Evolutionary conservation across 2,329 filamentous ascomycete genomes (phyloP), one percentile per base, ranked within the genome.

Genomic region (Dactylellina cionopaga): DNA sequence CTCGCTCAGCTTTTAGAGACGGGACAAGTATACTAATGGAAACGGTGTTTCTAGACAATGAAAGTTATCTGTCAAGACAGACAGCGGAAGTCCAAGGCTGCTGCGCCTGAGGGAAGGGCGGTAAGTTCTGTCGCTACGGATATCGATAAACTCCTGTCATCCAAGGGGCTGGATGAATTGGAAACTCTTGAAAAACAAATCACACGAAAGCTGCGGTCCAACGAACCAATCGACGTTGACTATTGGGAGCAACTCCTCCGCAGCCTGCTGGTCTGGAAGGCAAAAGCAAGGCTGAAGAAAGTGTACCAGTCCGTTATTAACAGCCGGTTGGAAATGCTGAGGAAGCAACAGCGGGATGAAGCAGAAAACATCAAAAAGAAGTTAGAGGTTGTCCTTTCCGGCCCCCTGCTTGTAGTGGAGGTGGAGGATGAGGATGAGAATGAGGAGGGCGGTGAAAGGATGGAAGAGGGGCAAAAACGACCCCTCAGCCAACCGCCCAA

Each of bases 221-320:
- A 96, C 78, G 93, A 97, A 78, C 89, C 91, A 7, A 94, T 99
- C 75, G 95, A 99, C 80, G 92, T 91, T 1, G 95, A 99, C 81
- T 99, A 98, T 80, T 99, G 95, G 95, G 92, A 96, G 79, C 92
- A 96, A 79, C 84, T 99, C 13, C 84, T 99, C 73, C 89, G 89
- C 75, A 96, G 89, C 78, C 83, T 99, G 74, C 84, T 90, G 5
- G 88, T 96, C 0, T 97, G 92, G 88, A 98, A 98, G 82, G 92
- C 95, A 31, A 92, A 91, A 80, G 92, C 92, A 1, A 92, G 90
- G 79, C 82, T 99, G 58, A 88, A 88, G 75, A 89, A 87, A 74
- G 88, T 97, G 13, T 93, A 89, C 75, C 88, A 91, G 75, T 87
- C 87, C 10, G 90, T 97, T 74, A 85, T 90, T 74, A 86, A 88